phyloP scores from a whole-genome alignment of 345 rosid species.

The Conringia planisiliqua region DNA sequence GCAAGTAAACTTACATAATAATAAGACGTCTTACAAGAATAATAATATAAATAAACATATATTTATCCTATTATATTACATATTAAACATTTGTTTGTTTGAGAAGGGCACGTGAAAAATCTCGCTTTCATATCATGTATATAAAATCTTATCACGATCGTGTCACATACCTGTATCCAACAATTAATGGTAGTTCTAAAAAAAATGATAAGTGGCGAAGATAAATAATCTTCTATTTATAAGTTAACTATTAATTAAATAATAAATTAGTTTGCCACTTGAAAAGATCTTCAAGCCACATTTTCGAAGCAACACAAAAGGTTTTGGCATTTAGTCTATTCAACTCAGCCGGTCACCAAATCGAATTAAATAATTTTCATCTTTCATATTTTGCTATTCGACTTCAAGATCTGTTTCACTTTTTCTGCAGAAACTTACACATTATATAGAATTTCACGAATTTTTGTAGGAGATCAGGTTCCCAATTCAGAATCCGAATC shows the following conservation, averaged over 20 bases:
- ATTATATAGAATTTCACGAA: too few species aligned
- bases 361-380: too few species aligned
- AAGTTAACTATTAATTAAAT: too few species aligned
- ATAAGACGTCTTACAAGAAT: too few species aligned
- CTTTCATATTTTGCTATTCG: background rate
- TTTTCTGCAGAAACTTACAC: too few species aligned
- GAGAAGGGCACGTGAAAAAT: background rate
- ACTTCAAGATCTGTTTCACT: too few species aligned
- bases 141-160: background rate
- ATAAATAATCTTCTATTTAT: background rate
- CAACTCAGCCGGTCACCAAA: background rate
- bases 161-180: conserved; percentile 1
- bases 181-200: background rate
- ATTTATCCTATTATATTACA: too few species aligned
- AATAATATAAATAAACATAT: too few species aligned
- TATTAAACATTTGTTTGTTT: background rate
- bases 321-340: too few species aligned
- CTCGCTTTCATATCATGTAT: background rate
- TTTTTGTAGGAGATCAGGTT: too few species aligned
- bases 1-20: too few species aligned
- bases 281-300: background rate
- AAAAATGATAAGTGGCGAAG: background rate
- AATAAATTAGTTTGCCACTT: background rate
- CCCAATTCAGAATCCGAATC: too few species aligned
- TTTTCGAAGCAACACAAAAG: background rate